A percentile compares a stretch with the other conserved stretches of the same genome.
These are phyloP conservation scores for Gossypioides kirkii DNA, from an alignment of 345 rosid genomes.

Conservation along the genomic window DNA sequence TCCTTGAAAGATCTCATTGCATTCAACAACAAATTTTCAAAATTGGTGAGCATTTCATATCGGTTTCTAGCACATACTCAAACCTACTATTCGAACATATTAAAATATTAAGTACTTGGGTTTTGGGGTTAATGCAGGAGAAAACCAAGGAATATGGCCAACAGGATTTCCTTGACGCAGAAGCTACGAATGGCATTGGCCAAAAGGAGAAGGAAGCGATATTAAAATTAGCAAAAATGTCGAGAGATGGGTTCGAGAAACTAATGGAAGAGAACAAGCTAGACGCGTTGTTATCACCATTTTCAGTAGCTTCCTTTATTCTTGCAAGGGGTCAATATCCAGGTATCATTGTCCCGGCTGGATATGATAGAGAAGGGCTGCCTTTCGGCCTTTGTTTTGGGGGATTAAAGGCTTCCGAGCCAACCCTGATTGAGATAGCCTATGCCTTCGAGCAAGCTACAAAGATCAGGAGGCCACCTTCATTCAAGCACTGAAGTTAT, in stretches of 20 bases:
- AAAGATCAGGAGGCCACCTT: constrained; percentile 26
- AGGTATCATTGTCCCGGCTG: constrained; percentile 38
- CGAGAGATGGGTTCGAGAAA: constrained; percentile 31
- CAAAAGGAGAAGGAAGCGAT: constrained; percentile 19
- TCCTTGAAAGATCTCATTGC: constrained; percentile 30
- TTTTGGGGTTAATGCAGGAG: constrained; percentile 18
- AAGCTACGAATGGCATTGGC: constrained; percentile 29
- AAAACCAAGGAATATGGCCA: constrained; percentile 28
- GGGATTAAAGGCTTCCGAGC: constrained; percentile 34
- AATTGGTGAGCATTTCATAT: constrained; percentile 21
- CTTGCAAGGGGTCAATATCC: constrained; percentile 40
- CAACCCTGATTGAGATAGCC: constrained; percentile 40
- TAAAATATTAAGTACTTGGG: not conserved
- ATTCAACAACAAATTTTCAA: constrained; percentile 23
- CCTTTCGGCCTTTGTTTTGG: constrained; percentile 41
- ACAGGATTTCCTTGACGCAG: constrained; percentile 17
- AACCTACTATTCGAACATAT: too few relatives aligned
- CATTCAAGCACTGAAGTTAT: not conserved
- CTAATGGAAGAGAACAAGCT: constrained; percentile 25
- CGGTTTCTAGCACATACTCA: too few relatives aligned
- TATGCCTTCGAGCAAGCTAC: constrained; percentile 35
- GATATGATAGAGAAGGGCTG: constrained; percentile 21
- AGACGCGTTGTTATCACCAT: constrained; percentile 28
- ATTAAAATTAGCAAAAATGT: not conserved
- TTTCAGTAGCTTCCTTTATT: not conserved